phyloP scores from a whole-genome alignment of 2,329 filamentous ascomycete species.

The Arthroderma sp. region DNA sequence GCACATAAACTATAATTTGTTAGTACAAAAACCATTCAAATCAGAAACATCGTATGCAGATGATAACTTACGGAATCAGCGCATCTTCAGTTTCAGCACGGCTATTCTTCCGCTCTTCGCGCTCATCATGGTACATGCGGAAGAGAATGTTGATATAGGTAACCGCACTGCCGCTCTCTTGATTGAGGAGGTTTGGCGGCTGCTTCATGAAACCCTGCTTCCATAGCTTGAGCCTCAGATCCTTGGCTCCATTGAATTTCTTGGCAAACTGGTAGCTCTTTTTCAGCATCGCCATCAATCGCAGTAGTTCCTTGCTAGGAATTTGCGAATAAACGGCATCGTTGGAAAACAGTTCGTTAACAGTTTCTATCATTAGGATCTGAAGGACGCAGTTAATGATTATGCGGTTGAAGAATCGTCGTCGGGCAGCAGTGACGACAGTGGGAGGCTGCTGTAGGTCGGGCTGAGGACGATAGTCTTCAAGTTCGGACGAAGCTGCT shows the following conservation, averaged over 20 bases:
- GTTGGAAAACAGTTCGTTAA: conserved; percentile 96
- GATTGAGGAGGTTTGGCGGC: conserved; percentile 91
- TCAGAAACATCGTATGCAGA: not conserved
- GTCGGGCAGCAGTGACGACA: conserved; percentile 80
- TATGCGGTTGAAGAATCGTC: conserved; percentile 97
- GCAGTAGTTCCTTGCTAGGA: conserved; percentile 74
- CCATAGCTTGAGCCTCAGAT: conserved; percentile 87
- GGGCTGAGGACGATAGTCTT: conserved; percentile 74
- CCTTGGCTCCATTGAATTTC: conserved; percentile 95
- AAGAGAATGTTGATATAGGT: conserved; percentile 95
- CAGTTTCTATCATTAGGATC: conserved; percentile 97
- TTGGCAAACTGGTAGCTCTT: conserved; percentile 94
- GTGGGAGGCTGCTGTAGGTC: conserved; percentile 76
- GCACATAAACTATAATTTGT: conserved; percentile 54
- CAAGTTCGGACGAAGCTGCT: conserved; percentile 43
- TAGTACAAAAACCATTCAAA: conserved; percentile 13
- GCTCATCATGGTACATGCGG: conserved; percentile 89
- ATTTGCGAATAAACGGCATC: conserved; percentile 90
- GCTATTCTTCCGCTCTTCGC: conserved; percentile 66
- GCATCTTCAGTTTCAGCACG: conserved; percentile 78
- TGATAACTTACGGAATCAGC: conserved; percentile 57
- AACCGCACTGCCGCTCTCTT: conserved; percentile 82
- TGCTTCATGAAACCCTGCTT: conserved; percentile 99
- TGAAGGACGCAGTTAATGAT: conserved; percentile 97
- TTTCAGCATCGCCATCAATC: conserved; percentile 87